These are phyloP conservation scores for Colletotrichum musicola DNA, from an alignment of 2,329 filamentous ascomycete species.

Conservation along the genomic window DNA sequence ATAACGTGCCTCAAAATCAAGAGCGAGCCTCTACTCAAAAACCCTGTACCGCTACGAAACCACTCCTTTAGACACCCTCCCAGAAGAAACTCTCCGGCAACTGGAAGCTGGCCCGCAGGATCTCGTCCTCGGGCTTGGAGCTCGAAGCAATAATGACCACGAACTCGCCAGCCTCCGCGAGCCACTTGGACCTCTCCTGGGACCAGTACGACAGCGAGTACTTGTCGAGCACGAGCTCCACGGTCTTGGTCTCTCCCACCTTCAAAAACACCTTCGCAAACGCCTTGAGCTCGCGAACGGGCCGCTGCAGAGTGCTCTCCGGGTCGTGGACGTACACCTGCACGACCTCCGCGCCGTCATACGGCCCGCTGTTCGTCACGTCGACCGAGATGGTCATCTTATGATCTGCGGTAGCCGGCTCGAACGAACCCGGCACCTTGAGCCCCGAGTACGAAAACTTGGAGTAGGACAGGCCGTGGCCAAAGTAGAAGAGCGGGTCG, in stretches of 20 bases:
- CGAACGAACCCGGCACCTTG: constrained; percentile 53
- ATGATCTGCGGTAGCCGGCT: constrained; percentile 49
- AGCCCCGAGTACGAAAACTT: constrained; percentile 71
- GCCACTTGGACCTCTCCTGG: constrained; percentile 74
- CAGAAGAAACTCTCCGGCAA: constrained; percentile 33
- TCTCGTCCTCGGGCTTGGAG: constrained; percentile 33
- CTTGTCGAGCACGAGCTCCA: constrained; percentile 59
- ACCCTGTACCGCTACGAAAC: too few relatives aligned
- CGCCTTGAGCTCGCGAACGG: constrained; percentile 74
- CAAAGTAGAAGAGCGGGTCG: constrained; percentile 80
- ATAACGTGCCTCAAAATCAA: too few relatives aligned
- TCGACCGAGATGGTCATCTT: constrained; percentile 51
- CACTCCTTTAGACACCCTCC: constrained; percentile 27
- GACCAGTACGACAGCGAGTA: constrained; percentile 71
- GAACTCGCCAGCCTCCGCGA: constrained; percentile 74
- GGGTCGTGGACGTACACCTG: constrained; percentile 68
- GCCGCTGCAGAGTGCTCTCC: constrained; percentile 58
- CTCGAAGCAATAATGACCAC: constrained; percentile 64
- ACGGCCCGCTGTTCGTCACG: constrained; percentile 30
- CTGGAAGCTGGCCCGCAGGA: constrained; percentile 17
- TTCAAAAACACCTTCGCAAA: constrained; percentile 74
- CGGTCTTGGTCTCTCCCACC: constrained; percentile 68
- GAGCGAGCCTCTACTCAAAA: too few relatives aligned
- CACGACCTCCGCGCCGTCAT: constrained; percentile 53
- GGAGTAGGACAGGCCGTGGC: constrained; percentile 84